Percentiles rank a stretch among this genome's conserved stretches.
These are phyloP conservation scores for Ceratocystis lukuohia DNA, from an alignment of 2,329 filamentous ascomycete genomes.

Conservation along the genomic window DNA sequence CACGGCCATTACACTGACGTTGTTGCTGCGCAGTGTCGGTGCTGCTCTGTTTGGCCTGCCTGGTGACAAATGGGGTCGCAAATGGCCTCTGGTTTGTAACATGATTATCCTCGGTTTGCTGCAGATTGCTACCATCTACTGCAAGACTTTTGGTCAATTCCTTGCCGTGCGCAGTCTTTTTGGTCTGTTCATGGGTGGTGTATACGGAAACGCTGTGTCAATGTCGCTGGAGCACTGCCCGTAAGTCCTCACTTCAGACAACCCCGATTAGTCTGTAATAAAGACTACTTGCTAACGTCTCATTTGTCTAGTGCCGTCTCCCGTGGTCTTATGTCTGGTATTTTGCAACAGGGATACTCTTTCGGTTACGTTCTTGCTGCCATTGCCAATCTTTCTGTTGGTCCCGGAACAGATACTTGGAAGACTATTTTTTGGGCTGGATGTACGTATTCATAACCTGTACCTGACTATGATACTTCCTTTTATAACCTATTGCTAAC, in stretches of 20 bases:
- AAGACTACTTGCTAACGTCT: slow-evolving; percentile 19
- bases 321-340: slow-evolving; percentile 60
- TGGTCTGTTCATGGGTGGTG: slow-evolving; percentile 68
- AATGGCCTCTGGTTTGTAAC: slow-evolving; percentile 73
- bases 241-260: slow-evolving; percentile 32
- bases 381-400: slow-evolving; percentile 60
- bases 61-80: slow-evolving; percentile 66
- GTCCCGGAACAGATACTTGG: slow-evolving; percentile 50
- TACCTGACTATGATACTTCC: too few relatives aligned
- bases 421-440: slow-evolving; percentile 65
- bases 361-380: slow-evolving; percentile 70
- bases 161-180: slow-evolving; percentile 63
- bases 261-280: background rate
- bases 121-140: slow-evolving; percentile 66
- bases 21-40: slow-evolving; percentile 61
- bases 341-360: slow-evolving; percentile 67
- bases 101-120: slow-evolving; percentile 57
- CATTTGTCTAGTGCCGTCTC: slow-evolving; percentile 38
- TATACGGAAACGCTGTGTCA: slow-evolving; percentile 66
- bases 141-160: slow-evolving; percentile 54
- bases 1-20: slow-evolving; percentile 61
- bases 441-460: slow-evolving; percentile 26
- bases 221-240: slow-evolving; percentile 67
- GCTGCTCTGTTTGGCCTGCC: slow-evolving; percentile 64
- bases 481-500: slow-evolving; percentile 8